These are phyloP conservation scores for Globisporangium lucens DNA, from an alignment of 352 stramenopile genomes.

Conservation along the genomic window DNA sequence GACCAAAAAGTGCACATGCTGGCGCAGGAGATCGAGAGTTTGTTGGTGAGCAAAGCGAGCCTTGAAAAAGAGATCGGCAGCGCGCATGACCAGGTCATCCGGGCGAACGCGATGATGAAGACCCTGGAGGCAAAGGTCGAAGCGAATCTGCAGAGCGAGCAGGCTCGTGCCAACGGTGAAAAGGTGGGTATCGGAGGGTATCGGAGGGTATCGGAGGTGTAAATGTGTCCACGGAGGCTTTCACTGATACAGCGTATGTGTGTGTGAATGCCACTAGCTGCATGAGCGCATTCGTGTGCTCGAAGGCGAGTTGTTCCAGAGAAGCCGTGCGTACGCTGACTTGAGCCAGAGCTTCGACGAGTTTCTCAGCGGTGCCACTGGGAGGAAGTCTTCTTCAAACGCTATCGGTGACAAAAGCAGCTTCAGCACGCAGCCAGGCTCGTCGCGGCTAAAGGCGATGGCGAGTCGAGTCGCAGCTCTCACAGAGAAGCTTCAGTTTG, in stretches of 20 bases:
- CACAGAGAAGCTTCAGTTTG: constrained; percentile 30
- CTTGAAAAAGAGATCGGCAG: constrained; percentile 36
- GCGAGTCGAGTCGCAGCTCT: constrained; percentile 26
- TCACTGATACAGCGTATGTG: not conserved
- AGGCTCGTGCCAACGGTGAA: constrained; percentile 11
- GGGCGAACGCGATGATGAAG: constrained; percentile 36
- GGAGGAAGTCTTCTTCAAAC: constrained; percentile 13
- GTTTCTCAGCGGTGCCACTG: constrained; percentile 13
- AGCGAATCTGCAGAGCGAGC: constrained; percentile 22
- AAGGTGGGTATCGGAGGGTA: constrained; percentile 2
- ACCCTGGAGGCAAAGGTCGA: constrained; percentile 49
- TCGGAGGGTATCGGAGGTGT: too few relatives aligned
- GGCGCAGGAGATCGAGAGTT: constrained; percentile 19
- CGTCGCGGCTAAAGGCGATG: constrained; percentile 4
- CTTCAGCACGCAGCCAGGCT: constrained; percentile 9
- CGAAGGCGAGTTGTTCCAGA: constrained; percentile 38
- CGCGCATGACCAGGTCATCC: constrained; percentile 49
- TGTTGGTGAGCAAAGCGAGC: constrained; percentile 22
- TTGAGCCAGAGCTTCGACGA: constrained; percentile 36
- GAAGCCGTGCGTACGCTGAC: constrained; percentile 27
- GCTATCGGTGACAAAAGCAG: constrained; percentile 3
- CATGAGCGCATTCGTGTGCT: constrained; percentile 34
- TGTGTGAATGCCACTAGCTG: constrained; percentile 20
- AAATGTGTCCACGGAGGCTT: too few relatives aligned
- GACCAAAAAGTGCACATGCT: constrained; percentile 25